Conservation (phyloP, 208 protist species). For the Trichomonas gallinae region DNA sequence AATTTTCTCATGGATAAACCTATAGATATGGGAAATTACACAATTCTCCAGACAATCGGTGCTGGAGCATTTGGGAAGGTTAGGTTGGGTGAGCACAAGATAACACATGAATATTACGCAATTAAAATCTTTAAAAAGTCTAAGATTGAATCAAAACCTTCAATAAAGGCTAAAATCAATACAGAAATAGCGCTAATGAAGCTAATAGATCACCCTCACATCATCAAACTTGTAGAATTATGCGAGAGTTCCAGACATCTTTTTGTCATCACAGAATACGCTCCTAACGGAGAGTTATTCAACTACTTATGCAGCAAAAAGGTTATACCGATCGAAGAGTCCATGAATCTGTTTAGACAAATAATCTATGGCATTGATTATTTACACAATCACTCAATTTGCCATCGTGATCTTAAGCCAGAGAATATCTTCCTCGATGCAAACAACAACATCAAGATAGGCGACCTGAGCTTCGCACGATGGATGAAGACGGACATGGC, state of each 20-base stretch:
- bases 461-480: background rate
- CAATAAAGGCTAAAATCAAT: background rate
- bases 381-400: conserved; percentile 26
- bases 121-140: background rate
- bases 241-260: background rate
- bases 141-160: background rate
- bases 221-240: background rate
- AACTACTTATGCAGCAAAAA: background rate
- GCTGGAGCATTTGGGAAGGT: background rate
- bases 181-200: background rate
- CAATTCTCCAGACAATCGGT: background rate
- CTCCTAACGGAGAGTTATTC: background rate
- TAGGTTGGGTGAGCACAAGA: background rate
- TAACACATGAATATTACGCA: background rate
- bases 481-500: background rate
- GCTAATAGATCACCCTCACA: background rate
- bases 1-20: background rate
- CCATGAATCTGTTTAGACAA: background rate
- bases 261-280: background rate
- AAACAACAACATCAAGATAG: background rate
- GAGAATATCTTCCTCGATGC: conserved; percentile 24
- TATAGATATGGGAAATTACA: background rate
- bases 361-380: conserved; percentile 27
- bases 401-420: conserved; percentile 28
- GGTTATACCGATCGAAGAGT: background rate